phyloP scores from a whole-genome alignment of 1,139 yeast species.

The Saccharomyces hybrid region DNA sequence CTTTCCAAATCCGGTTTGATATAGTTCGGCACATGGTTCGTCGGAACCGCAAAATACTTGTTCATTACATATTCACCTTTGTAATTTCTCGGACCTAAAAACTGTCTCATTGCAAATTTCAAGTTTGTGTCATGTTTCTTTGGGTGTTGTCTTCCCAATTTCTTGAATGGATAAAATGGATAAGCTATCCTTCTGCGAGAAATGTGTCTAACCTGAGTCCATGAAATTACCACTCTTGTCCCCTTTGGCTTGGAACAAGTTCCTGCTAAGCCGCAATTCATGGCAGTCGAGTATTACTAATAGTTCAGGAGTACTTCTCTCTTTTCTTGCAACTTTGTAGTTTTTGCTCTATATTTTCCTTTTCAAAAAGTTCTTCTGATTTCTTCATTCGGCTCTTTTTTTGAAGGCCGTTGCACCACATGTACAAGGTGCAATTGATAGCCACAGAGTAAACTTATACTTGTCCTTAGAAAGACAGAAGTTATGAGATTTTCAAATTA shows the following conservation, averaged over 20 bases:
- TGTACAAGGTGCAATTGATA: not conserved
- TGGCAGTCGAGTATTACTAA: not conserved
- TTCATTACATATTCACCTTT: conserved; percentile 77
- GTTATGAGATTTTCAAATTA: too few species aligned
- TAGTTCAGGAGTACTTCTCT: not conserved
- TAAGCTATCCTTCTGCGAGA: conserved; percentile 43
- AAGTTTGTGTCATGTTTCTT: conserved; percentile 38
- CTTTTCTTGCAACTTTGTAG: not conserved
- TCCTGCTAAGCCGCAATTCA: not conserved
- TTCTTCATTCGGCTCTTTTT: not conserved
- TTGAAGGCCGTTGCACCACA: not conserved
- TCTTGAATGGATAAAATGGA: conserved; percentile 40
- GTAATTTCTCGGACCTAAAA: conserved; percentile 76
- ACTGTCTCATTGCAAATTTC: conserved; percentile 35
- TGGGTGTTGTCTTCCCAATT: conserved; percentile 38
- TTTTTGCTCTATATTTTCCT: not conserved
- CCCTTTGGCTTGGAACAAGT: not conserved
- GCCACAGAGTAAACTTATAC: not conserved
- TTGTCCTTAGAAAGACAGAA: not conserved
- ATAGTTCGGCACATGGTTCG: conserved; percentile 67
- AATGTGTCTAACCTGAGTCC: conserved; percentile 31
- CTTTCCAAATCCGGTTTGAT: conserved; percentile 51
- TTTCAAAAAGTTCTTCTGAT: not conserved
- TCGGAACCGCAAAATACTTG: conserved; percentile 71
- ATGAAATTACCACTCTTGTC: not conserved